Base-by-base conservation (phyloP, 768 basidiomycete genomes). In the Tricholoma flavovirens region DNA sequence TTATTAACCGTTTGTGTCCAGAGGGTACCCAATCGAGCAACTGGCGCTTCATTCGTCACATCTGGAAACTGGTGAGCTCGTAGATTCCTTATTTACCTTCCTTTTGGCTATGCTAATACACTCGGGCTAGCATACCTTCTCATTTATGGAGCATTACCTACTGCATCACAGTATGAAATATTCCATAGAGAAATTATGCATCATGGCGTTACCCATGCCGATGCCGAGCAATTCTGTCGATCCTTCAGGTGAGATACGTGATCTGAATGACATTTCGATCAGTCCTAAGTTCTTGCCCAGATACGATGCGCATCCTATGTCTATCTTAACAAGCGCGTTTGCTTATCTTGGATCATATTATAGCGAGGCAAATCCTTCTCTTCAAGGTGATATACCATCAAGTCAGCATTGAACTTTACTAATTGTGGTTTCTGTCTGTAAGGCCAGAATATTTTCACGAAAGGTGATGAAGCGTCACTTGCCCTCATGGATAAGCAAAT, bases 1-100 rank as follows among this genome's bases (percentile, higher is more conserved):
- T 21, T 4, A 33, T 56, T 45, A 5, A 57, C 48, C 40, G 10
- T 51, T 29, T 19, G 49, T 51, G 36, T 17, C n/a, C 62, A 88
- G 92, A 72, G 93, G 93, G 19, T 94, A 93, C 67, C 93, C 93
- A 14, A 95, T 96, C 61, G 93, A 96, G 65, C 88, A 94, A 65
- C 84, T 96, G 30, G 92, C 93, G 0, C 74, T 83, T 26, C 80
- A 84, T 55, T 92, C 89, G 0, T 83, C 80, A 1, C 92, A 92
- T 73, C 79, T 93, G 46, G 93, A 96, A 69, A 79, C 81, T 15
- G 74, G 77, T 77, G 33, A 32, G 68, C 55, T 45, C 2, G 24
- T 5, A 46, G 50, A 22, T 6, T 26, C n/a, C 42, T 21, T 6
- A n/a, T 45, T 21, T 4, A 4, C 4, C 26, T 17, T 11, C 26